Percentiles rank a stretch among this genome's conserved stretches.
phyloP scores from a whole-genome alignment of 768 basidiomycete species.

The Imleria badia region DNA sequence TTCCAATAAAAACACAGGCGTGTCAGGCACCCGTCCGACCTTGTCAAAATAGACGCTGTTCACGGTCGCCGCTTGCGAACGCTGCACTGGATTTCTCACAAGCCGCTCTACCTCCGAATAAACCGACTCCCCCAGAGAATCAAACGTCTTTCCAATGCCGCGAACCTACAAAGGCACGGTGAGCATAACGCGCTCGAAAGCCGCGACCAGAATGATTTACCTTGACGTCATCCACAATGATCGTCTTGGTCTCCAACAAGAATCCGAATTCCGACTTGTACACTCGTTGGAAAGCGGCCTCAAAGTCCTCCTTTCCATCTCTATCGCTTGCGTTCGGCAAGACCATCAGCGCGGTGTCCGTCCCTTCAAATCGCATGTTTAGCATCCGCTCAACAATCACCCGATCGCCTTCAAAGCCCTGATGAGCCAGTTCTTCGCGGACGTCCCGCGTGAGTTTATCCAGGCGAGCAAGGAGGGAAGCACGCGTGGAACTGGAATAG shows the following conservation, averaged over 20 bases:
- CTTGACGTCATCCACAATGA: conserved; percentile 93
- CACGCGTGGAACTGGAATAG: conserved; percentile 59
- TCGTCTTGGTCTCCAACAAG: conserved; percentile 75
- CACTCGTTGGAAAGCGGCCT: conserved; percentile 71
- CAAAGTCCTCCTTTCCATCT: conserved; percentile 69
- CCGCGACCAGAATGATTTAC: conserved; percentile 32
- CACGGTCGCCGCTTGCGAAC: conserved; percentile 47
- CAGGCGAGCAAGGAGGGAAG: conserved; percentile 59
- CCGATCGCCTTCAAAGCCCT: conserved; percentile 78
- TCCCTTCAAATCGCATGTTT: conserved; percentile 93
- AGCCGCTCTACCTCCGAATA: conserved; percentile 70
- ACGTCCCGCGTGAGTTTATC: conserved; percentile 69
- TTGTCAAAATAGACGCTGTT: conserved; percentile 82
- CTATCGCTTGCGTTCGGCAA: conserved; percentile 50
- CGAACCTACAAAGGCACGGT: conserved; percentile 53
- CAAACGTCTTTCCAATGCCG: conserved; percentile 89
- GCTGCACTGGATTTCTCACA: conserved; percentile 36
- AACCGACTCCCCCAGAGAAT: conserved; percentile 75
- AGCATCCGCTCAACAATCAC: conserved; percentile 78
- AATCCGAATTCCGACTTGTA: conserved; percentile 93
- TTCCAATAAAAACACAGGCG: conserved; percentile 77
- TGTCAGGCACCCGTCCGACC: conserved; percentile 70
- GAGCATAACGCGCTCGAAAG: neutral
- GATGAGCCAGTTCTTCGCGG: conserved; percentile 60
- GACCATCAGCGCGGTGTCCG: conserved; percentile 91